Conservation (phyloP, 1,284 basidiomycete genomes). For the Spongispora temasekensis region DNA sequence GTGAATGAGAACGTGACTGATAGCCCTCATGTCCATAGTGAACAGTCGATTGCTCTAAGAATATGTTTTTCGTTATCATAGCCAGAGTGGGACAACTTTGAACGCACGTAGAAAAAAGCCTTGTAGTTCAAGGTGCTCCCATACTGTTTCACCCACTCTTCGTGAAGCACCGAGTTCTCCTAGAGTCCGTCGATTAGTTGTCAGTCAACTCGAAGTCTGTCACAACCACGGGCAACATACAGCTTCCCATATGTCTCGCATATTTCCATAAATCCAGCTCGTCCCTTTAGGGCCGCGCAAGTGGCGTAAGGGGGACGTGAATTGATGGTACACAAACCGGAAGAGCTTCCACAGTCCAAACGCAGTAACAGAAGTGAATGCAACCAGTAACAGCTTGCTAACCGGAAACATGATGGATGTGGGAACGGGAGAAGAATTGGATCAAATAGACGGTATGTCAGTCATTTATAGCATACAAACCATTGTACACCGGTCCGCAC, state of each 20-base stretch:
- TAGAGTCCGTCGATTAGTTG: conserved; percentile 9
- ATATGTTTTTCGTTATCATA: background rate
- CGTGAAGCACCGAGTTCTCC: conserved; percentile 42
- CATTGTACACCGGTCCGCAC: no score
- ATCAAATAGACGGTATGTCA: no score
- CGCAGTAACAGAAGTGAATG: conserved; percentile 14
- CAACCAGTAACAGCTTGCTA: conserved; percentile 9
- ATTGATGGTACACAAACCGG: conserved; percentile 18
- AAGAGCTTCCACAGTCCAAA: conserved; percentile 38
- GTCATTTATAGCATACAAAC: no score
- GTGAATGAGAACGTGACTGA: conserved; percentile 41
- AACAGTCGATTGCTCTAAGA: background rate
- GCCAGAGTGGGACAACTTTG: background rate
- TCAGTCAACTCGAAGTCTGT: background rate
- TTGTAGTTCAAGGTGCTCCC: conserved; percentile 53
- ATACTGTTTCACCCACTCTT: conserved; percentile 56
- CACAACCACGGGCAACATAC: conserved; percentile 30
- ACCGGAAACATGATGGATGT: conserved; percentile 15
- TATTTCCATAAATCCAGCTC: conserved; percentile 56
- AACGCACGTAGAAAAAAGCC: conserved; percentile 47
- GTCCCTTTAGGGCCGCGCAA: conserved; percentile 53
- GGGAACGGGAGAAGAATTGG: no score
- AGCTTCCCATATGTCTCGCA: conserved; percentile 44
- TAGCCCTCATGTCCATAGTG: conserved; percentile 1
- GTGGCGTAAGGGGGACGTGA: conserved; percentile 44